These are phyloP conservation scores for Cladophialophora exuberans DNA, from an alignment of 2,329 filamentous ascomycete genomes.

Conservation along the genomic window DNA sequence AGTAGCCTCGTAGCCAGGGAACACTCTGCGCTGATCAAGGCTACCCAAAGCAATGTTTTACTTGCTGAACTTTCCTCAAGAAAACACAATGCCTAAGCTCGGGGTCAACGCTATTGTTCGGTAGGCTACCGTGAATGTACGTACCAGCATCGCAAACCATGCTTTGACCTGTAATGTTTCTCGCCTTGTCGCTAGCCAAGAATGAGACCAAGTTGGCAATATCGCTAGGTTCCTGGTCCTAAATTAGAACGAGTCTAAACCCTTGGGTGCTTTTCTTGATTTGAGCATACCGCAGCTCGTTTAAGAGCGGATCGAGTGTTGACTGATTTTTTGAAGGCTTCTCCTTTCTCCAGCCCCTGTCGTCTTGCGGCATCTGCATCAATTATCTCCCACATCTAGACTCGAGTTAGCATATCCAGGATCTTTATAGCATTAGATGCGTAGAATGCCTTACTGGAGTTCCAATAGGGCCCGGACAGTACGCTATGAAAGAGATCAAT, in stretches of 20 bases:
- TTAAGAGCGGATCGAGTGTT: constrained; percentile 58
- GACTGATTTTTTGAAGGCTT: constrained; percentile 58
- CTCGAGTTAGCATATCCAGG: not conserved
- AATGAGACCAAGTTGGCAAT: constrained; percentile 65
- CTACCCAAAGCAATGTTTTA: no score
- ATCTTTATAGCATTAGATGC: not conserved
- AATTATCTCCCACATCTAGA: constrained; percentile 67
- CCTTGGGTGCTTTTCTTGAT: no score
- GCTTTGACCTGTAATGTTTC: constrained; percentile 68
- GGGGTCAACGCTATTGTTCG: no score
- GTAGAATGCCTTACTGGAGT: constrained; percentile 17
- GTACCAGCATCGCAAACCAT: constrained; percentile 62
- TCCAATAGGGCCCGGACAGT: constrained; percentile 67
- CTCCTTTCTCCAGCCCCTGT: constrained; percentile 53
- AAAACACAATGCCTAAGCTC: no score
- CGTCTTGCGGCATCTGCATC: constrained; percentile 60
- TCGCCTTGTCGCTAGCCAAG: constrained; percentile 59
- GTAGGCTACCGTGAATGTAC: no score
- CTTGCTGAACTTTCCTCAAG: no score
- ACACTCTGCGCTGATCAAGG: no score
- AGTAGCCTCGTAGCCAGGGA: no score
- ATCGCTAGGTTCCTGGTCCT: constrained; percentile 61
- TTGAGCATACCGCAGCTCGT: constrained; percentile 41
- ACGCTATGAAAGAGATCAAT: constrained; percentile 43
- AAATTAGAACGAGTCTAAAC: not conserved